phyloP scores from a whole-genome alignment of 106 monocot species.

The Dioscorea dumetorum region DNA sequence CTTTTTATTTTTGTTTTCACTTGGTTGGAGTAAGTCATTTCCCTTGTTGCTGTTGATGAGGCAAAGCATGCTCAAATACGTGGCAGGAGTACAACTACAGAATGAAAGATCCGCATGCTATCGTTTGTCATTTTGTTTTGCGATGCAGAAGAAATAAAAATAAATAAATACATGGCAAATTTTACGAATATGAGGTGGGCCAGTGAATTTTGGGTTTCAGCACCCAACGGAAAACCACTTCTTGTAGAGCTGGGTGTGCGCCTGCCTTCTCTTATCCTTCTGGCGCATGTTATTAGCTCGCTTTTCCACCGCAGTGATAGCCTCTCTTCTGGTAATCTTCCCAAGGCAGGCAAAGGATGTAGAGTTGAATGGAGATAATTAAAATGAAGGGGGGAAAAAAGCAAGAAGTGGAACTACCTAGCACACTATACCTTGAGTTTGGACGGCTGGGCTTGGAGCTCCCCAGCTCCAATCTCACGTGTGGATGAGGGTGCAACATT shows the following conservation, averaged over 20 bases:
- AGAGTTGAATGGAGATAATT: too few relatives aligned
- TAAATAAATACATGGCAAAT: too few relatives aligned
- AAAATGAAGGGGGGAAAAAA: not conserved
- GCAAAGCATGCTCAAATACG: too few relatives aligned
- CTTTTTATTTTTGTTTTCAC: too few relatives aligned
- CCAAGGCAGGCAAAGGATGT: not conserved
- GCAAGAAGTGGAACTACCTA: not conserved
- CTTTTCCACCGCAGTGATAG: slow-evolving; percentile 10
- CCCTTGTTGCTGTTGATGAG: too few relatives aligned
- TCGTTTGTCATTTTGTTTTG: too few relatives aligned
- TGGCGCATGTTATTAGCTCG: slow-evolving; percentile 7
- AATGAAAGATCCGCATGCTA: too few relatives aligned
- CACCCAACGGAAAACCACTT: slow-evolving; percentile 31
- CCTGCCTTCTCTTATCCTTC: slow-evolving; percentile 19
- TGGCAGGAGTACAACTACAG: too few relatives aligned
- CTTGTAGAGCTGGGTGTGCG: slow-evolving; percentile 10
- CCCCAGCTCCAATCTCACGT: not conserved
- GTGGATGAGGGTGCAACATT: not conserved
- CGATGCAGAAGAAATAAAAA: too few relatives aligned
- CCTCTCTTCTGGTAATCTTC: slow-evolving; percentile 1
- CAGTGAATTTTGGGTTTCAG: slow-evolving; percentile 7
- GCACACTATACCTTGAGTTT: not conserved
- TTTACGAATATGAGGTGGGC: not conserved
- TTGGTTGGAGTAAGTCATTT: too few relatives aligned
- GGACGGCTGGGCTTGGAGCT: not conserved